Evolutionary conservation across 2,329 filamentous ascomycete genomes (phyloP).

Genomic region (Chrysoporthe puriensis): DNA sequence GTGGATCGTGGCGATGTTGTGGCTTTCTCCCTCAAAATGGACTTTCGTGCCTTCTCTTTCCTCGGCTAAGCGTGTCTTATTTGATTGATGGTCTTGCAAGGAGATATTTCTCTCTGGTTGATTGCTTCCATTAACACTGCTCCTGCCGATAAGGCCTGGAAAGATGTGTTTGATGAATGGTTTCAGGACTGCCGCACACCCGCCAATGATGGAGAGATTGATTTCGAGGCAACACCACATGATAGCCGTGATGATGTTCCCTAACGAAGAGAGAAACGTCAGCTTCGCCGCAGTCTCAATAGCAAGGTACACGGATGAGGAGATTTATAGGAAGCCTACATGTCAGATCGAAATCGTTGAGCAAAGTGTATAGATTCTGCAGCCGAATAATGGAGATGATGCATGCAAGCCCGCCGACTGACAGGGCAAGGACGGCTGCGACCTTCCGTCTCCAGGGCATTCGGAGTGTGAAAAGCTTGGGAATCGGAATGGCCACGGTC

Average conservation of each 20-base stretch:
- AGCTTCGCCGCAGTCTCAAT: not conserved
- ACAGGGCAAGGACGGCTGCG: not conserved
- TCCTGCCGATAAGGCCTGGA: not conserved
- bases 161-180: not conserved
- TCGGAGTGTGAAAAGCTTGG: slow-evolving; percentile 1
- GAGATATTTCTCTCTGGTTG: not conserved
- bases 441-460: not conserved
- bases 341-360: not conserved
- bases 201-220: slow-evolving; percentile 1
- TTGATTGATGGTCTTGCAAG: not conserved
- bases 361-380: not conserved
- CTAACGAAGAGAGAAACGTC: not conserved
- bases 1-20: not conserved
- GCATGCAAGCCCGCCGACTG: not conserved
- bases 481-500: slow-evolving; percentile 3
- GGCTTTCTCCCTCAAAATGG: not conserved
- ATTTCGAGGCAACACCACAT: slow-evolving; percentile 10
- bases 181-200: not conserved
- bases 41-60: not conserved
- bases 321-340: not conserved
- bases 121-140: not conserved
- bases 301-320: not conserved
- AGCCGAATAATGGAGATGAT: not conserved
- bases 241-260: not conserved
- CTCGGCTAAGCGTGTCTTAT: not conserved